Evolutionary conservation across 768 basidiomycete species (phyloP).

Genomic region (Sporobolomyces phaffii): DNA sequence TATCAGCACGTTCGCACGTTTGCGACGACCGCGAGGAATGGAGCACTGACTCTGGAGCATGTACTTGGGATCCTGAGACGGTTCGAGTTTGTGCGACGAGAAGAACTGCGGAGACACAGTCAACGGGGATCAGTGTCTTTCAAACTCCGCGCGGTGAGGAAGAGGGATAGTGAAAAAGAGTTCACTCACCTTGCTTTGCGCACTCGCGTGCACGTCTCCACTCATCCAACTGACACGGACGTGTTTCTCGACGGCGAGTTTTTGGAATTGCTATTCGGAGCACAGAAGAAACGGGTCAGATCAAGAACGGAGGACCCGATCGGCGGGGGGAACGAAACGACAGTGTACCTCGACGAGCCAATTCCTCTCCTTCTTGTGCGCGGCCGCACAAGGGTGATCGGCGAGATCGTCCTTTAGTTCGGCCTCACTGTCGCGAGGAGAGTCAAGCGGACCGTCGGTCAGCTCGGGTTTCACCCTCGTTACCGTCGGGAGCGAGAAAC

Average conservation of each 20-base stretch:
- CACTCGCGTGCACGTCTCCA: constrained; percentile 90
- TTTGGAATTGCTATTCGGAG: constrained; percentile 61
- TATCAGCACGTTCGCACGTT: no score
- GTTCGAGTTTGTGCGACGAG: constrained; percentile 51
- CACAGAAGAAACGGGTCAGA: no score
- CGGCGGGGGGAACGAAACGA: no score
- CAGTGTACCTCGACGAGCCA: constrained; percentile 58
- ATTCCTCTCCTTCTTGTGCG: constrained; percentile 75
- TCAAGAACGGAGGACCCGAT: no score
- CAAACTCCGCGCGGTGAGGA: no score
- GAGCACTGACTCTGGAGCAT: constrained; percentile 67
- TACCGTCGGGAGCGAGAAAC: no score
- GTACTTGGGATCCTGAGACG: constrained; percentile 66
- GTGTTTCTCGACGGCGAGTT: constrained; percentile 58
- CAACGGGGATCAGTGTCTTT: no score
- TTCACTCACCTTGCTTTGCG: constrained; percentile 50
- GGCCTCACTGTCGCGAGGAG: constrained; percentile 50
- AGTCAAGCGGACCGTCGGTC: not conserved
- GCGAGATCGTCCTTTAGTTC: constrained; percentile 84
- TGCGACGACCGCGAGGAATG: no score
- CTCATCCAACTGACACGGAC: constrained; percentile 77
- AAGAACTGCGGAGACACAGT: constrained; percentile 23
- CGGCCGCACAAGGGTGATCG: constrained; percentile 41
- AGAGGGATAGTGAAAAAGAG: no score
- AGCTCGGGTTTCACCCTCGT: no score